phyloP scores from a whole-genome alignment of 2,329 filamentous ascomycete genomes.

The Fusarium sp. region DNA sequence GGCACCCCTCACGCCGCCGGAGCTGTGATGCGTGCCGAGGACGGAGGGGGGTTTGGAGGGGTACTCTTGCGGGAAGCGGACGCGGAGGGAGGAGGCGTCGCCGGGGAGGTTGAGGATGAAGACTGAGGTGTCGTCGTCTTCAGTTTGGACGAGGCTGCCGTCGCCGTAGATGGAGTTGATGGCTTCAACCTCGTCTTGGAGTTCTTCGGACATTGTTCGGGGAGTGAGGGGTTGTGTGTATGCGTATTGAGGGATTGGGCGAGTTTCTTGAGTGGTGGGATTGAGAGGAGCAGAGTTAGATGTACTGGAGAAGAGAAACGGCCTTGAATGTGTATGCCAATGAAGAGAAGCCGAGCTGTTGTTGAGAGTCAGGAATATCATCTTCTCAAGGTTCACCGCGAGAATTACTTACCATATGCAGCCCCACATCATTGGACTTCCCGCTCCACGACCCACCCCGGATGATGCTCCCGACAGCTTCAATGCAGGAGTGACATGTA shows the following conservation, averaged over 20 bases:
- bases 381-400: conserved; percentile 13
- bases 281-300: neutral
- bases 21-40: conserved; percentile 83
- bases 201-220: conserved; percentile 65
- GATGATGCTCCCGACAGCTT: neutral
- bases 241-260: neutral
- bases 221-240: conserved; percentile 15
- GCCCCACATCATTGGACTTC: conserved; percentile 35
- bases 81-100: conserved; percentile 66
- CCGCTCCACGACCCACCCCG: conserved; percentile 24
- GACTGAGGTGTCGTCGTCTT: conserved; percentile 48
- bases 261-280: neutral
- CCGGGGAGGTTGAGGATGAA: conserved; percentile 77
- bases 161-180: conserved; percentile 88
- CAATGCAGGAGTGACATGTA: neutral
- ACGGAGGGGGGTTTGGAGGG: conserved; percentile 80
- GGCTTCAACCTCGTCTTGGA: conserved; percentile 81
- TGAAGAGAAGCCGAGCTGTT: neutral
- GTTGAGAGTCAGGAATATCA: conserved; percentile 8
- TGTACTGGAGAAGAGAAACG: neutral
- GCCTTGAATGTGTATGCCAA: neutral
- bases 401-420: conserved; percentile 19
- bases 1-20: conserved; percentile 78
- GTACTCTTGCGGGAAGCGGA: conserved; percentile 80
- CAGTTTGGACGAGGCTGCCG: conserved; percentile 65